Percentiles rank a stretch among this genome's conserved stretches.
Evolutionary conservation across 2,329 filamentous ascomycete genomes (phyloP).

Genomic region (Fusarium phyllophilum): DNA sequence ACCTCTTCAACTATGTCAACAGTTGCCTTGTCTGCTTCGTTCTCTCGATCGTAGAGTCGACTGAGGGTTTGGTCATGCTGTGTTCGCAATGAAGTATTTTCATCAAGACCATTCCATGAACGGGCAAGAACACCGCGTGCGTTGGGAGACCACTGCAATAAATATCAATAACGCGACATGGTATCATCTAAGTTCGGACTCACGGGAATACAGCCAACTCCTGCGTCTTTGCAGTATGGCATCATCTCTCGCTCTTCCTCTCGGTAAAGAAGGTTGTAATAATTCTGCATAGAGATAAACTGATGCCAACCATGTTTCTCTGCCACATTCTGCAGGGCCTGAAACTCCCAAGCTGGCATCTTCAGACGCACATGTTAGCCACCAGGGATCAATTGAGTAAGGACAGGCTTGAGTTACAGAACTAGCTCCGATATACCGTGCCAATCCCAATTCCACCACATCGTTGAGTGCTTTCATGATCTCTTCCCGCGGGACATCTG

Average conservation of each 20-base stretch:
- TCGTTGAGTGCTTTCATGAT: neutral
- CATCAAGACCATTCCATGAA: neutral
- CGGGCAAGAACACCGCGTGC: neutral
- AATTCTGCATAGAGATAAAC: conserved; percentile 68
- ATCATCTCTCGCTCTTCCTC: conserved; percentile 66
- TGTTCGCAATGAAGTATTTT: neutral
- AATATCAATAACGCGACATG: too few relatives aligned
- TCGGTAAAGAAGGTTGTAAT: conserved; percentile 64
- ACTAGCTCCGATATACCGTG: neutral
- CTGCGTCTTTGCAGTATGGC: conserved; percentile 40
- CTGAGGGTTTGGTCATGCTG: neutral
- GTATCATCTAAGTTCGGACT: neutral
- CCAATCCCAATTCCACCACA: neutral
- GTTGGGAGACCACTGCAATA: neutral
- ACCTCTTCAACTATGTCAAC: neutral
- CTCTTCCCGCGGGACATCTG: neutral
- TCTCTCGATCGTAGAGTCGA: neutral
- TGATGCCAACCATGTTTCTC: conserved; percentile 65
- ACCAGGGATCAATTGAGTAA: conserved; percentile 46
- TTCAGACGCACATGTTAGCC: conserved; percentile 38
- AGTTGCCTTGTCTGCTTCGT: neutral
- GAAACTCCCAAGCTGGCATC: conserved; percentile 17
- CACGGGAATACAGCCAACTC: neutral
- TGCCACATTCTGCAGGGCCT: conserved; percentile 61
- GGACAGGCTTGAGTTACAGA: neutral